phyloP scores from a whole-genome alignment of 352 stramenopile genomes.

The Nothophytophthora sp. region DNA sequence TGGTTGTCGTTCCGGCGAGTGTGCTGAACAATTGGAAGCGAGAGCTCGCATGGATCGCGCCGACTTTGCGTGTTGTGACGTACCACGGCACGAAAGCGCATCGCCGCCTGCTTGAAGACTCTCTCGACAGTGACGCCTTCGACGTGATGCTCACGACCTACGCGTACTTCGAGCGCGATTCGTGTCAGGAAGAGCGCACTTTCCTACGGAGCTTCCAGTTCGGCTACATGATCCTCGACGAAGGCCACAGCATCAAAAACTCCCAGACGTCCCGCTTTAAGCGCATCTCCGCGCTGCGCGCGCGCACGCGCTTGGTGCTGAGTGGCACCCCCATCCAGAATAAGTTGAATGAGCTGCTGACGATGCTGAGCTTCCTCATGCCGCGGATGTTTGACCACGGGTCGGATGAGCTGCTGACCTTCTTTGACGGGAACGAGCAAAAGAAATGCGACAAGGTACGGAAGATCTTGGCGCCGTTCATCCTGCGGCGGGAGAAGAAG shows the following conservation, averaged over 20 bases:
- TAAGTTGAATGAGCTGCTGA: conserved; percentile 86
- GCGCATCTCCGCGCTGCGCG: conserved; percentile 79
- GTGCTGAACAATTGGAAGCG: conserved; percentile 93
- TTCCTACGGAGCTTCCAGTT: conserved; percentile 82
- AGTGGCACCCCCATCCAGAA: conserved; percentile 92
- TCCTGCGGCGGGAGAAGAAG: conserved; percentile 95
- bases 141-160: conserved; percentile 93
- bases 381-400: conserved; percentile 89
- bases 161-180: conserved; percentile 91
- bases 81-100: conserved; percentile 80
- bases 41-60: conserved; percentile 94
- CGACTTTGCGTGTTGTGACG: conserved; percentile 83
- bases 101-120: conserved; percentile 58
- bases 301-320: conserved; percentile 73
- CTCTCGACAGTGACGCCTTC: conserved; percentile 49
- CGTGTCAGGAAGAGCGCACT: conserved; percentile 76
- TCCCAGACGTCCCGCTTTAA: conserved; percentile 89
- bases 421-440: conserved; percentile 81
- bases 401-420: conserved; percentile 76
- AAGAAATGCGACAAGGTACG: conserved; percentile 86
- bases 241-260: conserved; percentile 95
- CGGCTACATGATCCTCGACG: conserved; percentile 94
- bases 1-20: conserved; percentile 93
- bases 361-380: conserved; percentile 92
- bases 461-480: conserved; percentile 97